These are phyloP conservation scores for Dactylonectria estremocensis DNA, from an alignment of 2,329 filamentous ascomycete species.

Conservation along the genomic window DNA sequence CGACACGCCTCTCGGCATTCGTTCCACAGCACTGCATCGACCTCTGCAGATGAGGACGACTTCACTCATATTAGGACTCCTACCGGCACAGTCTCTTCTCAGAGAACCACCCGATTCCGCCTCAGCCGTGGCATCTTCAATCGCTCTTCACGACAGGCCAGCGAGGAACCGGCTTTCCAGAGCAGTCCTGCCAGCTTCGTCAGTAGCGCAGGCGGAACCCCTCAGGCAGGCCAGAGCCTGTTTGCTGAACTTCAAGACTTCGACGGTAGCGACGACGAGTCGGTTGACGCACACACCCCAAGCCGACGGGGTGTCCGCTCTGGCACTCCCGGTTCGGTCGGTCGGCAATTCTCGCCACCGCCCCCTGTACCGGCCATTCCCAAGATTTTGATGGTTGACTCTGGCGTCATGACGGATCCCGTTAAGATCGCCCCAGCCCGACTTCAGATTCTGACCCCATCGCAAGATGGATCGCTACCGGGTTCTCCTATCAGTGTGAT, in stretches of 20 bases:
- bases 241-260: slow-evolving; percentile 92
- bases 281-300: slow-evolving; percentile 70
- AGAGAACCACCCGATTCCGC: slow-evolving; percentile 78
- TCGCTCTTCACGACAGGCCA: slow-evolving; percentile 73
- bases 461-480: slow-evolving; percentile 36
- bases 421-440: slow-evolving; percentile 56
- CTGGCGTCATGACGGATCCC: slow-evolving; percentile 73
- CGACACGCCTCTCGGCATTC: slow-evolving; percentile 73
- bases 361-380: slow-evolving; percentile 66
- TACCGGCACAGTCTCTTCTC: slow-evolving; percentile 70
- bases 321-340: slow-evolving; percentile 64
- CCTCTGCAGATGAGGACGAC: slow-evolving; percentile 82
- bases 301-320: slow-evolving; percentile 65
- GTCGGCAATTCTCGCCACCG: slow-evolving; percentile 61
- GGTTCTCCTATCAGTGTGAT: slow-evolving; percentile 49
- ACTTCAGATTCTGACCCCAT: slow-evolving; percentile 24
- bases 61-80: slow-evolving; percentile 73
- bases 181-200: slow-evolving; percentile 73
- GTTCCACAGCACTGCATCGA: slow-evolving; percentile 90
- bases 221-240: slow-evolving; percentile 79
- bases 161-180: slow-evolving; percentile 71
- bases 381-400: slow-evolving; percentile 71
- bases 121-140: slow-evolving; percentile 74
- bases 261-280: slow-evolving; percentile 81
- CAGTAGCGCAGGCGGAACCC: slow-evolving; percentile 65